These are phyloP conservation scores for Pythium brassicae DNA, from an alignment of 352 stramenopile species.

Conservation along the genomic window DNA sequence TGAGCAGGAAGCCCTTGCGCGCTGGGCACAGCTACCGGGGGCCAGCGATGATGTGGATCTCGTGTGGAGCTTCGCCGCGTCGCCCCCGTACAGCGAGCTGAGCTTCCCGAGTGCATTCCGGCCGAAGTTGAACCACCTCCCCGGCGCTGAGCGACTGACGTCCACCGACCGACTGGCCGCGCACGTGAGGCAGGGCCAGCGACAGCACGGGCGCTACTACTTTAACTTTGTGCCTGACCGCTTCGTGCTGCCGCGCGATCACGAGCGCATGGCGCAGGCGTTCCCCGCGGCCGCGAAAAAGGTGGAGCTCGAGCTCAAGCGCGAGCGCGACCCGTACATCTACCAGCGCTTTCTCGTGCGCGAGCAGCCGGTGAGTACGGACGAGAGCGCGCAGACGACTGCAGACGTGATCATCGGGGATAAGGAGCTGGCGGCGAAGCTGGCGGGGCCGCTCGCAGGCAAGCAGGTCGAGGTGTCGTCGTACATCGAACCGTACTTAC, in stretches of 20 bases:
- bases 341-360: slow-evolving; percentile 65
- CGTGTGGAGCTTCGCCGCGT: slow-evolving; percentile 43
- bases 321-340: slow-evolving; percentile 37
- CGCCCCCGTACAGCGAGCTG: slow-evolving; percentile 31
- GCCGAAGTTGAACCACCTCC: slow-evolving; percentile 69
- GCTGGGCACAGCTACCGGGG: slow-evolving; percentile 37
- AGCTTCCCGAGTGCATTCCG: slow-evolving; percentile 36
- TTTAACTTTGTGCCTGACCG: slow-evolving; percentile 63
- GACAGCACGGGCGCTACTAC: slow-evolving; percentile 53
- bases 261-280: slow-evolving; percentile 33
- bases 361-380: slow-evolving; percentile 25
- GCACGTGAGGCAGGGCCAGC: slow-evolving; percentile 41
- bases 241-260: slow-evolving; percentile 60
- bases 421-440: slow-evolving; percentile 39
- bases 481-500: slow-evolving; percentile 81
- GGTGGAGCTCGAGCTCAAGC: slow-evolving; percentile 51
- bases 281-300: slow-evolving; percentile 45
- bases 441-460: slow-evolving; percentile 40
- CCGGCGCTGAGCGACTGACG: slow-evolving; percentile 45
- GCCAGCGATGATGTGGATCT: slow-evolving; percentile 57
- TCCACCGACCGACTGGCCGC: slow-evolving; percentile 34
- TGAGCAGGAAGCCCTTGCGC: slow-evolving; percentile 13
- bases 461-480: slow-evolving; percentile 59
- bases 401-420: slow-evolving; percentile 38
- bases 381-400: slow-evolving; percentile 23